A percentile compares a stretch with the other conserved stretches of the same genome.
Conservation (phyloP, 371 early-diverging fungal species). For the Actinomortierella ambigua region DNA sequence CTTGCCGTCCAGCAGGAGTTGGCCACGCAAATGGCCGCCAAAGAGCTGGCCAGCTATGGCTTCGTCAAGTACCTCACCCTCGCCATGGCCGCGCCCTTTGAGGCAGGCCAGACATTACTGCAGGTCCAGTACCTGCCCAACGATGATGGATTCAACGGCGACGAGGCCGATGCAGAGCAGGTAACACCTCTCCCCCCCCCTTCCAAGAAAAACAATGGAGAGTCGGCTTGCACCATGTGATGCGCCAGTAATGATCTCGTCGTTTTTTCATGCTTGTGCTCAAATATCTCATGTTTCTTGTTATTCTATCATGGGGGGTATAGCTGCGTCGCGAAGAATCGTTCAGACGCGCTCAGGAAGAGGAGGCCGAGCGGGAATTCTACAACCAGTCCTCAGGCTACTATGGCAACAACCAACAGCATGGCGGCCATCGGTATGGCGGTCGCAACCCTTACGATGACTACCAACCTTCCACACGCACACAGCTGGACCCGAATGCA, state of each 20-base stretch:
- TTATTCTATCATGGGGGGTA: background rate
- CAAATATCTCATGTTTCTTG: too few relatives aligned
- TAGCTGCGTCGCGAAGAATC: constrained; percentile 27
- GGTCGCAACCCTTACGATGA: constrained; percentile 9
- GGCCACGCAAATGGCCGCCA: constrained; percentile 38
- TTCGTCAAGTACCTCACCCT: constrained; percentile 71
- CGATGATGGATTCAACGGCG: constrained; percentile 44
- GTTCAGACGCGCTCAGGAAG: constrained; percentile 14
- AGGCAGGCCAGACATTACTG: constrained; percentile 78
- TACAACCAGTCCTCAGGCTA: constrained; percentile 5
- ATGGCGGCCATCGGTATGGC: constrained; percentile 8
- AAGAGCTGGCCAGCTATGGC: constrained; percentile 69
- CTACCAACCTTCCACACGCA: too few relatives aligned
- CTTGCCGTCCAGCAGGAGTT: constrained; percentile 41
- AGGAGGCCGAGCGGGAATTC: constrained; percentile 19
- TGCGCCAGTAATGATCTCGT: too few relatives aligned
- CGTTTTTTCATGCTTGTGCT: too few relatives aligned
- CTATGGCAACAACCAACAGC: constrained; percentile 15
- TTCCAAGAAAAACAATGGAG: too few relatives aligned
- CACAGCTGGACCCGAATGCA: constrained; percentile 33
- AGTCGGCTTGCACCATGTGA: too few relatives aligned
- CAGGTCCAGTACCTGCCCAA: constrained; percentile 87
- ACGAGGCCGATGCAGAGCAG: constrained; percentile 38
- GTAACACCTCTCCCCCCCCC: constrained; percentile 17
- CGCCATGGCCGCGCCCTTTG: constrained; percentile 77